These are phyloP conservation scores for Rhynchospora pubera DNA, from an alignment of 176 grass and related monocot species.

Conservation along the genomic window DNA sequence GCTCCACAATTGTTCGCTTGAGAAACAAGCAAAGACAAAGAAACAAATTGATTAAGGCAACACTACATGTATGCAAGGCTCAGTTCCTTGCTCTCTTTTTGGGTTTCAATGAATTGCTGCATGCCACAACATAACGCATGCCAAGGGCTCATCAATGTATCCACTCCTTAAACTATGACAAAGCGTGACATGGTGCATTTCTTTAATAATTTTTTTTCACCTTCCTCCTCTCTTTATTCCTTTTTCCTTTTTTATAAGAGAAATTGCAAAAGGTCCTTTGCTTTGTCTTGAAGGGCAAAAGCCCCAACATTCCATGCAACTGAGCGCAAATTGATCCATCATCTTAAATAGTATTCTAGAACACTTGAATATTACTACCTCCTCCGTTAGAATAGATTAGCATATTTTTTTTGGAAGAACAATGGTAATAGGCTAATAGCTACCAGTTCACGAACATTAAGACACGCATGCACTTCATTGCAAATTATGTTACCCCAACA, in stretches of 20 bases:
- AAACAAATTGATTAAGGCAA: slow-evolving; percentile 27
- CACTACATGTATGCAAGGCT: slow-evolving; percentile 13
- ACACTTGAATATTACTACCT: not conserved
- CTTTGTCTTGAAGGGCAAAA: not conserved
- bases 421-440: not conserved
- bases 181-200: slow-evolving; percentile 8
- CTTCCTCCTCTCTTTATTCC: not conserved
- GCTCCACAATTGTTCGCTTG: slow-evolving; percentile 6
- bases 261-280: not conserved
- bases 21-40: slow-evolving; percentile 21
- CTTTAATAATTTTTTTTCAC: not conserved
- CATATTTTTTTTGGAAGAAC: not conserved
- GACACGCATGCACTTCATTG: not conserved
- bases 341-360: not conserved
- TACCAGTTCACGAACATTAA: not conserved
- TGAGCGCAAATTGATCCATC: not conserved
- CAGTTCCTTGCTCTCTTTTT: slow-evolving; percentile 4
- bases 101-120: not conserved
- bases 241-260: not conserved
- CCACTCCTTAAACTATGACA: slow-evolving; percentile 2
- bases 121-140: slow-evolving; percentile 15
- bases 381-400: not conserved
- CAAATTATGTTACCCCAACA: too few relatives aligned
- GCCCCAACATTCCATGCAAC: not conserved
- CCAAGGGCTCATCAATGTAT: slow-evolving; percentile 16